Evolutionary conservation across 2,329 filamentous ascomycete species (phyloP).

Genomic region (Xylariales sp.): DNA sequence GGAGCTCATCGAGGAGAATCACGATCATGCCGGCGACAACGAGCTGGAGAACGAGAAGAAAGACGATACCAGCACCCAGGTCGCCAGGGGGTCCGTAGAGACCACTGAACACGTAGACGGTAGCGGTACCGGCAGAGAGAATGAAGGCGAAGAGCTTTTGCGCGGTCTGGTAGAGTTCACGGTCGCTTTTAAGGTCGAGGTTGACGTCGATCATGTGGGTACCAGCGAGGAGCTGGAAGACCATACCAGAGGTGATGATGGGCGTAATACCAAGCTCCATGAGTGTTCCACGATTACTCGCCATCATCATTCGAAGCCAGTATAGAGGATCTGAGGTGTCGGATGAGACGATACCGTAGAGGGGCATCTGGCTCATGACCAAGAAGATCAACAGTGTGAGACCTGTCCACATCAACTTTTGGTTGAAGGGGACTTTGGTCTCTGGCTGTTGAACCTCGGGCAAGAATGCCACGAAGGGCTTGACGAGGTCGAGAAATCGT

Average conservation of each 20-base stretch:
- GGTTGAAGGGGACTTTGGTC: constrained; percentile 98
- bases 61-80: constrained; percentile 95
- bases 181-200: constrained; percentile 99
- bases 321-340: constrained; percentile 98
- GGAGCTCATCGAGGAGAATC: constrained; percentile 96
- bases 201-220: constrained; percentile 99
- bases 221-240: constrained; percentile 98
- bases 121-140: constrained; percentile 93
- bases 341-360: constrained; percentile 98
- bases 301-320: constrained; percentile 99
- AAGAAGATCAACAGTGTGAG: constrained; percentile 96
- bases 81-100: constrained; percentile 96
- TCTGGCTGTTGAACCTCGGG: constrained; percentile 98
- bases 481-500: constrained; percentile 99
- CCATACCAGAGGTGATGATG: constrained; percentile 99
- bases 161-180: constrained; percentile 98
- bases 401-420: constrained; percentile 93
- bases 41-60: constrained; percentile 95
- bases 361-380: constrained; percentile 98
- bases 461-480: constrained; percentile 98
- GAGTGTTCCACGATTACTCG: constrained; percentile 92
- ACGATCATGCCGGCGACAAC: constrained; percentile 97
- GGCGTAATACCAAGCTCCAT: constrained; percentile 98
- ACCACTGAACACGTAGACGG: constrained; percentile 96
- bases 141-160: constrained; percentile 99